Base-by-base conservation (phyloP, 345 rosid genomes). In the Pistacia atlantica region DNA sequence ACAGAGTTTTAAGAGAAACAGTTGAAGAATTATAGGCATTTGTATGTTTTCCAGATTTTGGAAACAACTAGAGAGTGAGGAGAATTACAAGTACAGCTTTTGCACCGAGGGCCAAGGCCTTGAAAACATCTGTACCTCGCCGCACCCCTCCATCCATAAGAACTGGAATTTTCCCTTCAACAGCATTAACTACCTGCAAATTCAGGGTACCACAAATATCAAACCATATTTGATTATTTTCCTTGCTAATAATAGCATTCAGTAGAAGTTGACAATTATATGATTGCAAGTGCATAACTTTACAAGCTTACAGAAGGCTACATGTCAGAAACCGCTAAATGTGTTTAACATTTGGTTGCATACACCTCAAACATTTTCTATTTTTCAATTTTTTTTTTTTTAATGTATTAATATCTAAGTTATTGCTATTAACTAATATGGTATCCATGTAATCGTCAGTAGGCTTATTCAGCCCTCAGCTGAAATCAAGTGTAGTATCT, bases 31-130 rank as follows among this genome's bases (percentile, higher is more conserved):
- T 4, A 1, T 13, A 54, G 18, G 6, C 6, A 14, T 54, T 54
- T 54, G 6, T 4, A 54, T 13, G 55, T 11, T 51, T 51, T 51
- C 57, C 4, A 14, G 16, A 4, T 54, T 20, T 54, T 54, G 57
- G 18, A 8, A 54, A 1, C n/a, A 54, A 12, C 0, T 14, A 0
- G 1, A 1, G 6, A 14, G 18, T 16, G n/a, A 14, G 57, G 17
- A 54, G 17, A 14, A 54, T 54, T 85, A 92, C 99, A 67, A 95
- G 94, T 67, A 95, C 91, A 78, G 96, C 94, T 85, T 89, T 84
- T 22, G 97, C 99, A n/a, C 98, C 97, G 1, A 93, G 94, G 16
- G 97, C 93, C 73, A 95, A 79, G 0, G 99, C 96, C 84, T 93
- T 93, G 88, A 95, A 92, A 80, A 95, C 83, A 74, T 95, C 94